These are phyloP conservation scores for Bipolaris zeicola DNA, from an alignment of 2,329 filamentous ascomycete species.

Conservation along the genomic window DNA sequence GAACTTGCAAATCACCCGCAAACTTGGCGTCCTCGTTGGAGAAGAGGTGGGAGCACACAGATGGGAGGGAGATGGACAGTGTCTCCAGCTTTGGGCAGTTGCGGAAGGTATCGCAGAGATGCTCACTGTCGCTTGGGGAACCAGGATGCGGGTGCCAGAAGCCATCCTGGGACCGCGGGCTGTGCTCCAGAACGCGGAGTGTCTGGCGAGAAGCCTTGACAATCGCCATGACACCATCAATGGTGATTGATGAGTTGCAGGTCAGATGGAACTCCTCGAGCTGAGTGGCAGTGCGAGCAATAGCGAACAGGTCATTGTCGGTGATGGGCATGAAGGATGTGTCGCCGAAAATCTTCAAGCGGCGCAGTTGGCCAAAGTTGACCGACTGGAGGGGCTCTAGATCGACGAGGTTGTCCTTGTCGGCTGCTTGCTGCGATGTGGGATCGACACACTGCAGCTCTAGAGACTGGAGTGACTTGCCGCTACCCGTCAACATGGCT, in stretches of 20 bases:
- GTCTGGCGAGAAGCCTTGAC: slow-evolving; percentile 57
- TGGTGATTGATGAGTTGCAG: slow-evolving; percentile 59
- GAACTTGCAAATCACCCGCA: slow-evolving; percentile 56
- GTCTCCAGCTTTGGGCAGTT: slow-evolving; percentile 55
- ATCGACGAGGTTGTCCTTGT: slow-evolving; percentile 50
- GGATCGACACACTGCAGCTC: slow-evolving; percentile 59
- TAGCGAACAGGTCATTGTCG: slow-evolving; percentile 56
- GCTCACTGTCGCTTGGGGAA: slow-evolving; percentile 51
- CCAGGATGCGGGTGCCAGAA: slow-evolving; percentile 59
- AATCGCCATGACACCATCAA: slow-evolving; percentile 59
- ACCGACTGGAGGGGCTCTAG: slow-evolving; percentile 54
- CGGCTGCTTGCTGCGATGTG: slow-evolving; percentile 52
- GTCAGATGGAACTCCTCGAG: slow-evolving; percentile 61
- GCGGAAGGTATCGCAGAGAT: slow-evolving; percentile 56
- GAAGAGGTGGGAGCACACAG: slow-evolving; percentile 56
- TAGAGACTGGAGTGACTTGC: slow-evolving; percentile 55
- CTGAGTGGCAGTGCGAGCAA: slow-evolving; percentile 57
- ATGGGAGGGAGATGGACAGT: slow-evolving; percentile 56
- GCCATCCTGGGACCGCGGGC: slow-evolving; percentile 58
- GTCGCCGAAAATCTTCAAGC: slow-evolving; percentile 61
- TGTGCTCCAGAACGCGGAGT: slow-evolving; percentile 59
- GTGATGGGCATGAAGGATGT: slow-evolving; percentile 59
- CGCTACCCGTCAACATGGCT: slow-evolving; percentile 53
- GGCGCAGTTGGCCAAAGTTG: slow-evolving; percentile 57
- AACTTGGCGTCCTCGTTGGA: slow-evolving; percentile 52